Evolutionary conservation across 768 basidiomycete species (phyloP), one percentile per base, ranked within the genome.

Genomic region (Boletus rubescentipes): DNA sequence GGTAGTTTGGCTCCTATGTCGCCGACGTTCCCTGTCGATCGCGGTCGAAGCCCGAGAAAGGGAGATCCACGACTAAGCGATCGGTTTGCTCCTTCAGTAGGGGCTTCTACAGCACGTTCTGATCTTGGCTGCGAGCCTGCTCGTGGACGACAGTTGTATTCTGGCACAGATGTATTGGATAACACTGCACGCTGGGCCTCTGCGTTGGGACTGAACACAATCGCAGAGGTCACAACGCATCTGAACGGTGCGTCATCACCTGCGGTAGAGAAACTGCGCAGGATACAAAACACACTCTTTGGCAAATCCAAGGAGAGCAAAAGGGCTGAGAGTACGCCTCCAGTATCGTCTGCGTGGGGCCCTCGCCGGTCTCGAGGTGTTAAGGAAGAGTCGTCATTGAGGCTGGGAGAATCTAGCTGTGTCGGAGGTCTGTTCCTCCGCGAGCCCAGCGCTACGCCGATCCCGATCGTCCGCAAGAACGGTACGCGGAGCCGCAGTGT

Each of bases 181-280:
- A 59, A 59, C 45, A 71, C 67, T 20, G 62, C 67, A 40, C 65
- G 55, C 14, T 68, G 67, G 67, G 65, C 69, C 12, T 71, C 58
- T 35, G 53, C 59, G 4, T 38, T 69, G 41, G 50, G 55, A 12
- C 35, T 61, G 5, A 61, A 58, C 30, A 41, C 66, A 9, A 64
- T 62, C 35, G 63, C 67, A 40, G 65, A 71, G 48, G 48, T 55
- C 11, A 51, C 49, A 10, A 51, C 61, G n/a, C 56, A 49, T 49
- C 41, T 59, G 21, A 58, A 55, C 11, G 53, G 58, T 40, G 29
- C 32, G 18, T 51, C 56, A 14, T 62, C 63, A 4, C 40, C 59
- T 47, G 67, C 61, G 14, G n/a, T 53, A 18, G 57, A 66, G 42
- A 51, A 49, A 21, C 35, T 70, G 36, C 67, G 62, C 45, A 60